These are phyloP conservation scores for Phytophthora syringae DNA, from an alignment of 352 stramenopile species.

Conservation along the genomic window DNA sequence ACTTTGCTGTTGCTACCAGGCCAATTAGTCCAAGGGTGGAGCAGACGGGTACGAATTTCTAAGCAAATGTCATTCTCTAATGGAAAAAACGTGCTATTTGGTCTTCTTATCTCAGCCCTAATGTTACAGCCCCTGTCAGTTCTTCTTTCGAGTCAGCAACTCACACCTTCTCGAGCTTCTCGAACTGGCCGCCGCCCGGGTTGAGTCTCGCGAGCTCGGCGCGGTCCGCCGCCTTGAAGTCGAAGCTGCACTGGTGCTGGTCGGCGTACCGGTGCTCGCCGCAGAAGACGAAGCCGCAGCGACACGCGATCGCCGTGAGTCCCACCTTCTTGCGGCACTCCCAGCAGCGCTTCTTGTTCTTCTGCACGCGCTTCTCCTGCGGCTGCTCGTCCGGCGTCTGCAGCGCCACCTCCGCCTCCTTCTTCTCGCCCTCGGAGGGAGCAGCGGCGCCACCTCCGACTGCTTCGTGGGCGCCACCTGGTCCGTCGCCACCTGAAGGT, in stretches of 20 bases:
- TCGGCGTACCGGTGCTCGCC: conserved; percentile 87
- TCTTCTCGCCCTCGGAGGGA: too few relatives aligned
- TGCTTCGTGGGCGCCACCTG: conserved; percentile 1
- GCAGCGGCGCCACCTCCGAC: too few relatives aligned
- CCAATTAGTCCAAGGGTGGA: too few relatives aligned
- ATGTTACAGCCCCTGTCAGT: background rate
- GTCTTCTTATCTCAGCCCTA: too few relatives aligned
- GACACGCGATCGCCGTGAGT: conserved; percentile 89
- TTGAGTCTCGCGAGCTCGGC: conserved; percentile 78
- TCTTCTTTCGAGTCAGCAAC: background rate
- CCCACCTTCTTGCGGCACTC: conserved; percentile 93
- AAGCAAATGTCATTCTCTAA: too few relatives aligned
- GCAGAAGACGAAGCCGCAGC: conserved; percentile 91
- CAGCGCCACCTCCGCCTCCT: conserved; percentile 26
- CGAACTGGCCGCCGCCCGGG: conserved; percentile 81
- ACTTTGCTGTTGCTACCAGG: too few relatives aligned
- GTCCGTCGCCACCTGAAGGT: conserved; percentile 57
- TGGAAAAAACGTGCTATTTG: too few relatives aligned
- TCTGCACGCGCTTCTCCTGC: conserved; percentile 70
- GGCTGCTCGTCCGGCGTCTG: conserved; percentile 25
- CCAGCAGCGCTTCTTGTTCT: conserved; percentile 92
- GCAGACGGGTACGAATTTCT: too few relatives aligned
- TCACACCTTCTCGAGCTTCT: conserved; percentile 89
- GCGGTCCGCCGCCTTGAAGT: conserved; percentile 86
- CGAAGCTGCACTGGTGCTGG: conserved; percentile 85